Evolutionary conservation across 768 basidiomycete species (phyloP), one percentile per base, ranked within the genome.

Genomic region (Russula virescens): DNA sequence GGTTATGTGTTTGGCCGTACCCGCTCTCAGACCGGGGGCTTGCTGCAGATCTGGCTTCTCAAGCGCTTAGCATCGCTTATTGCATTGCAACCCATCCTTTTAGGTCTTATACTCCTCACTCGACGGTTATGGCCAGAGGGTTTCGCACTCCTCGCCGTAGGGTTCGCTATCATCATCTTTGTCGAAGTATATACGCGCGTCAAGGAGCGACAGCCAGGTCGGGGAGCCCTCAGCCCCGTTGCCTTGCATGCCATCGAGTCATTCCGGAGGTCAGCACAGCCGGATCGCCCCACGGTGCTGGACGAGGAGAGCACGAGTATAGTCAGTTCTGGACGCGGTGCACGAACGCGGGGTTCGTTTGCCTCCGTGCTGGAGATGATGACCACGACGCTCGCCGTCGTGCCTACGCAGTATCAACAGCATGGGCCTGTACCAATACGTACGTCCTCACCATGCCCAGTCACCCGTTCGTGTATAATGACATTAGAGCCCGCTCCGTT

Each of bases 361-460:
- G 88, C 89, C 6, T 87, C 86, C 43, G 87, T 92, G 53, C 76
- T 92, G 62, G 89, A 91, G 70, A 89, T 92, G 87, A 90, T 92
- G 86, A 85, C 86, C 63, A 68, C 83, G 60, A 90, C 88, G 19
- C 76, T 91, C 46, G 88, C 89, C 6, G 87, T 90, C 8, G 81
- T 82, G 77, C 89, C 89, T 3, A 81, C 84, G 4, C 75, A 79
- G 11, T 79, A 80, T 23, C 78, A 79, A 46, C 72, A 76, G 53
- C 78, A 81, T 56, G 86, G 87, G 6, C 79, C 86, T 56, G 77
- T 89, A 38, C 86, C 90, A 38, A 77, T 91, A 57, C 76, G 88
- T 89, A 73, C 71, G 86, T 80, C 14, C 42, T 58, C 9, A 40
- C 42, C 10, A 35, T 5, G 56, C 40, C 45, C 46, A 23, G 18